A percentile compares a stretch with the other conserved stretches of the same genome.
Evolutionary conservation across 257 asterid genomes (phyloP).

Genomic region (Buddleja alternifolia): DNA sequence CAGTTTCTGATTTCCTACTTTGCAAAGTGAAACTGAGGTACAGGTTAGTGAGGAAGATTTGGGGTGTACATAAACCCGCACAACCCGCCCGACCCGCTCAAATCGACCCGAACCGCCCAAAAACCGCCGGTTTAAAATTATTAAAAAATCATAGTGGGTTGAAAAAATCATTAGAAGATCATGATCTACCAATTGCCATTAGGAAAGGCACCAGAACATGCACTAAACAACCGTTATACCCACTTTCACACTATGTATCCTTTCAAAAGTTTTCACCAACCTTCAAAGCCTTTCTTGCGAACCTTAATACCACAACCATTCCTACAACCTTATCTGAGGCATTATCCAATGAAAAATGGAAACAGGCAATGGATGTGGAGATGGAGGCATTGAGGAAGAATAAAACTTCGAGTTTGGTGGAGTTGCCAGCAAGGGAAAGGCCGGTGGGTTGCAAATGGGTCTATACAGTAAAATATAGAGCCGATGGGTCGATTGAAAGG

Average conservation of each 20-base stretch:
- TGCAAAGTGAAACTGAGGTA: not conserved
- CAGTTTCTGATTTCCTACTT: not conserved
- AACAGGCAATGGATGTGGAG: not conserved
- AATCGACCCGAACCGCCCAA: too few relatives aligned
- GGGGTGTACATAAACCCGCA: too few relatives aligned
- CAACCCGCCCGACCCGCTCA: too few relatives aligned
- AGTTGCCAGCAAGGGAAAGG: not conserved
- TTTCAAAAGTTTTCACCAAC: not conserved
- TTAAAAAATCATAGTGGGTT: too few relatives aligned
- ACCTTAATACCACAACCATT: not conserved
- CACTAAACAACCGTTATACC: not conserved
- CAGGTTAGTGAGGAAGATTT: not conserved
- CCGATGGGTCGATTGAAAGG: too few relatives aligned
- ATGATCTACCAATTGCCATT: not conserved
- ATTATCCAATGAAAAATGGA: not conserved
- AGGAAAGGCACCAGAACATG: constrained; percentile 8
- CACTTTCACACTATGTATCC: not conserved
- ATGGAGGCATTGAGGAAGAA: not conserved
- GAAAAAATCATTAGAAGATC: too few relatives aligned
- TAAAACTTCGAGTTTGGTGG: not conserved
- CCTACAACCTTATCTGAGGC: not conserved
- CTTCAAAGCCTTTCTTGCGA: not conserved
- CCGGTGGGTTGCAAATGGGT: too few relatives aligned
- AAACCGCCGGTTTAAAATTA: too few relatives aligned
- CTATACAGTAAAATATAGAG: too few relatives aligned